Evolutionary conservation across 2,329 filamentous ascomycete genomes (phyloP).

Genomic region (Fusarium sp.): DNA sequence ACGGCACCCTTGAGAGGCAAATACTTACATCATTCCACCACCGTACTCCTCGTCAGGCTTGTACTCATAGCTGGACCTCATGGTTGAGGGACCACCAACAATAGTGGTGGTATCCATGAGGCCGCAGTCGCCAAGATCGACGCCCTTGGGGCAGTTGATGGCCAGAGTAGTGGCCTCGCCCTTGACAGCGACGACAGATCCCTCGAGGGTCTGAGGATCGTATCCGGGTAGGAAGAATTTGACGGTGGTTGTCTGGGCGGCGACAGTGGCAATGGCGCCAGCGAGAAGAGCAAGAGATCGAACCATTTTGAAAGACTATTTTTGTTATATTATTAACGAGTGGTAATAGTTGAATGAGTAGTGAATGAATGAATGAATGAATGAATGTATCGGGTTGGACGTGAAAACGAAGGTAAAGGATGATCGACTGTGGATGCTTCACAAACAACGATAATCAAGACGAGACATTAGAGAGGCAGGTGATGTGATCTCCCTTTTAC

Average conservation of each 20-base stretch:
- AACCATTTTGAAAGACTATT: constrained; percentile 37
- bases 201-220: constrained; percentile 43
- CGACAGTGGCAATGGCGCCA: constrained; percentile 34
- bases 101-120: constrained; percentile 47
- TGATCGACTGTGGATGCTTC: background rate
- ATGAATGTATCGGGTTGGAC: constrained; percentile 34
- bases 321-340: constrained; percentile 6
- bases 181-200: constrained; percentile 50
- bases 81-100: constrained; percentile 31
- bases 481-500: constrained; percentile 17
- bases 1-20: background rate
- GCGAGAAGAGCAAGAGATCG: constrained; percentile 47
- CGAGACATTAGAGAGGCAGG: background rate
- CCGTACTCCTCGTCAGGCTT: constrained; percentile 17
- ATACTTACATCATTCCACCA: constrained; percentile 38
- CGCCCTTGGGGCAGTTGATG: constrained; percentile 44
- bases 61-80: constrained; percentile 10
- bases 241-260: constrained; percentile 48
- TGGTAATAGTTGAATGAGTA: constrained; percentile 10
- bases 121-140: constrained; percentile 45
- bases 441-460: constrained; percentile 6
- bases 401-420: constrained; percentile 8
- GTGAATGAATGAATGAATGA: constrained; percentile 34
- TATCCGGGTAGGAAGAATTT: constrained; percentile 47
- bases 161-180: constrained; percentile 49